Evolutionary conservation across 495 filamentous ascomycete genomes (phyloP).

Genomic region (Amniculicola lignicola): DNA sequence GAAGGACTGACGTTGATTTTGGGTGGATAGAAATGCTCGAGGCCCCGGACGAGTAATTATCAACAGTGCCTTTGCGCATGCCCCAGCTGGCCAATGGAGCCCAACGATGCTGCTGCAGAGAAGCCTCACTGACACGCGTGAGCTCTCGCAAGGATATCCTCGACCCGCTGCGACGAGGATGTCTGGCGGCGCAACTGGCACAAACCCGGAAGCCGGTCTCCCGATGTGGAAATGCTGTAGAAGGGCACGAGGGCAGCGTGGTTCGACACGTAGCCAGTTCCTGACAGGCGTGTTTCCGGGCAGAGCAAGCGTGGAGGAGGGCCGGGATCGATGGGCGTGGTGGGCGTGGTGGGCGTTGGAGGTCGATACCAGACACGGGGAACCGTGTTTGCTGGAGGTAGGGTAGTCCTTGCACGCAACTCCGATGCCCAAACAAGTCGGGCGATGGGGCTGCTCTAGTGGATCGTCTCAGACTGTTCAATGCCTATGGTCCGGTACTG

Average conservation of each 20-base stretch:
- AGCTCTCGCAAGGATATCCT: conserved; percentile 31
- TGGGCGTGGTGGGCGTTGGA: neutral
- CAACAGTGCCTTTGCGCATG: conserved; percentile 32
- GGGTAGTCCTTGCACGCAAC: conserved; percentile 12
- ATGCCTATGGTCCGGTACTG: conserved; percentile 15
- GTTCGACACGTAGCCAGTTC: conserved; percentile 27
- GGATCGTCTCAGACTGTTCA: conserved; percentile 27
- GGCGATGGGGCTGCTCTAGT: conserved; percentile 13
- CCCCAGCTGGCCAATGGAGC: conserved; percentile 24
- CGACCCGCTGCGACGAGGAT: conserved; percentile 30
- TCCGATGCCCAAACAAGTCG: conserved; percentile 17
- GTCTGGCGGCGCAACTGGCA: conserved; percentile 11
- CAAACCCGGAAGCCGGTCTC: conserved; percentile 27
- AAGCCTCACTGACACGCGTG: conserved; percentile 32
- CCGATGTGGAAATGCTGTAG: conserved; percentile 27
- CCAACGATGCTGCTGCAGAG: conserved; percentile 21
- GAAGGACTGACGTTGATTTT: conserved; percentile 4
- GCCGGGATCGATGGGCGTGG: conserved; percentile 1
- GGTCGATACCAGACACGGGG: conserved; percentile 8
- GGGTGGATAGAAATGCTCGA: conserved; percentile 16
- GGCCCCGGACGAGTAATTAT: conserved; percentile 25
- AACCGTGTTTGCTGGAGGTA: conserved; percentile 9
- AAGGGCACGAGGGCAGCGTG: conserved; percentile 12
- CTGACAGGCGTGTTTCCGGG: conserved; percentile 4
- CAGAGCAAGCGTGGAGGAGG: conserved; percentile 22